Evolutionary conservation across 78 protist genomes (phyloP).

Genomic region (Dictyostelium brefeldianum): DNA sequence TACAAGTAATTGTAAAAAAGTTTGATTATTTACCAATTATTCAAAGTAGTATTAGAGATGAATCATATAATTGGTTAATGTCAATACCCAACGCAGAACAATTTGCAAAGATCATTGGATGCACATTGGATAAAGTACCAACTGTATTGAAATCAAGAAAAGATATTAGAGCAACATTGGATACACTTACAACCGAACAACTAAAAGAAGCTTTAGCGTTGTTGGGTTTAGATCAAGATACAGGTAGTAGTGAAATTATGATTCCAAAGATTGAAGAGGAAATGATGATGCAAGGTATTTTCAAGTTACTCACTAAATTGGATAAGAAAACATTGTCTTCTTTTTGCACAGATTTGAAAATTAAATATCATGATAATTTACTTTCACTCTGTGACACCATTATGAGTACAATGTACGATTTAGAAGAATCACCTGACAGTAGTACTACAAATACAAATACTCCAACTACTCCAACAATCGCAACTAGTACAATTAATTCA

Average conservation of each 20-base stretch:
- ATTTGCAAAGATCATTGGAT: neutral
- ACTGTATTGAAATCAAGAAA: neutral
- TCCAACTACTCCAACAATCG: neutral
- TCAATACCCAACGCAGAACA: neutral
- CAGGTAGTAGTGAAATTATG: neutral
- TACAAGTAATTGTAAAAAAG: neutral
- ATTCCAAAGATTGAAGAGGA: conserved; percentile 19
- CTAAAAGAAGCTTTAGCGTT: neutral
- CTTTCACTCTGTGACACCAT: neutral
- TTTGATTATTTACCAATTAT: conserved; percentile 22
- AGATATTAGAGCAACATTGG: neutral
- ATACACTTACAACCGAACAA: neutral
- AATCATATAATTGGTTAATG: conserved; percentile 7
- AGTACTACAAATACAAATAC: neutral
- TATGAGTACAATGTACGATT: conserved; percentile 32
- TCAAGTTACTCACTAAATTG: neutral
- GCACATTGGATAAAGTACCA: neutral
- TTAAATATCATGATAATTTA: neutral
- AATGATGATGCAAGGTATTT: conserved; percentile 30
- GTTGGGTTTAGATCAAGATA: neutral
- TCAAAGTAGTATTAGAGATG: conserved; percentile 14
- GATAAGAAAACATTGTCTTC: neutral
- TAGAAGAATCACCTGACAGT: neutral
- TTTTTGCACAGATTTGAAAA: conserved; percentile 19
- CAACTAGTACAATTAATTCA: neutral